Percentiles rank a stretch among this genome's conserved stretches.
Evolutionary conservation across 1,139 yeast species (phyloP).

Genomic region (Yamadazyma friedrichii): DNA sequence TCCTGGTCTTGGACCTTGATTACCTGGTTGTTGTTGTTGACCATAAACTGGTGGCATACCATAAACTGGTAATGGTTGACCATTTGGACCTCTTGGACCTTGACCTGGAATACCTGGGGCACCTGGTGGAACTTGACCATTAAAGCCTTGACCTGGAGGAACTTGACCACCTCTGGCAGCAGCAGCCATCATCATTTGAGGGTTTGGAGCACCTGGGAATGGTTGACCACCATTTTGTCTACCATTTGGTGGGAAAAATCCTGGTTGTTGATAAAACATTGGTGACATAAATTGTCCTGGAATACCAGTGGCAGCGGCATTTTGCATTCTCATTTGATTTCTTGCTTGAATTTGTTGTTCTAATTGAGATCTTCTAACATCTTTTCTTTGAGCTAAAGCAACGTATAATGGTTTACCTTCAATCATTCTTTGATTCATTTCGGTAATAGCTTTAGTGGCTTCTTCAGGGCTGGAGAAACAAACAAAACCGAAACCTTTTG

Average conservation of each 20-base stretch:
- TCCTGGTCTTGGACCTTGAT: constrained; percentile 36
- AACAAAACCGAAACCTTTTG: constrained; percentile 98
- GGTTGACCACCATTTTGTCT: constrained; percentile 54
- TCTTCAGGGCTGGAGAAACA: constrained; percentile 98
- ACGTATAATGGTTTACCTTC: constrained; percentile 96
- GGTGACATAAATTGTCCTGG: constrained; percentile 97
- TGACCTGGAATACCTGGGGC: constrained; percentile 39
- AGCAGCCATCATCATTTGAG: constrained; percentile 73
- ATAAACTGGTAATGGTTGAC: constrained; percentile 77
- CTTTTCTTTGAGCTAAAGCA: constrained; percentile 98
- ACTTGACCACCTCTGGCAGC: constrained; percentile 54
- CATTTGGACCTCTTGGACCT: constrained; percentile 64
- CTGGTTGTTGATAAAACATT: constrained; percentile 90
- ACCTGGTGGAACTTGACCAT: constrained; percentile 63
- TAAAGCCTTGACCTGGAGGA: constrained; percentile 62
- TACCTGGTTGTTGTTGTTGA: constrained; percentile 17
- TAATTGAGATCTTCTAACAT: constrained; percentile 94
- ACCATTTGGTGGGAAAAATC: constrained; percentile 74
- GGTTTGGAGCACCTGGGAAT: constrained; percentile 69
- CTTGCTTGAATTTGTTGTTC: constrained; percentile 98
- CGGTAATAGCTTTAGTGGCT: constrained; percentile 97
- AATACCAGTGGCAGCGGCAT: constrained; percentile 83
- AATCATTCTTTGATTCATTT: constrained; percentile 97
- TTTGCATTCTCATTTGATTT: constrained; percentile 98
- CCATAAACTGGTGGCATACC: constrained; percentile 80